Evolutionary conservation across 2,329 filamentous ascomycete species (phyloP).

Genomic region (Exophiala calicioides): DNA sequence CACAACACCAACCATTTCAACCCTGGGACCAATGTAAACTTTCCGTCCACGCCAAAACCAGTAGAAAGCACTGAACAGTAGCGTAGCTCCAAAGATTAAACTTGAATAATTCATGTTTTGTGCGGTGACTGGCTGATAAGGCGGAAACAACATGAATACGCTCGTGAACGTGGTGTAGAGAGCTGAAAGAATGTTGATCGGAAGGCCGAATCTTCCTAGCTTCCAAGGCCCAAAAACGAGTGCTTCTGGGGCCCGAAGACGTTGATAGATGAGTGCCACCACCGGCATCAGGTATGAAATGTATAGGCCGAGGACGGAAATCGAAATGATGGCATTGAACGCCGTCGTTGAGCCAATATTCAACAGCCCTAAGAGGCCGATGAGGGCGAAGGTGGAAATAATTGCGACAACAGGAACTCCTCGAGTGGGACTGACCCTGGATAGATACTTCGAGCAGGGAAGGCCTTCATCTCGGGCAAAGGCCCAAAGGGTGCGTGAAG

Average conservation of each 20-base stretch:
- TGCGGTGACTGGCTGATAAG: constrained; percentile 36
- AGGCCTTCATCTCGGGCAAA: constrained; percentile 47
- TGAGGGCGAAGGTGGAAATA: constrained; percentile 19
- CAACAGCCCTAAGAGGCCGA: constrained; percentile 30
- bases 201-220: constrained; percentile 35
- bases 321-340: constrained; percentile 30
- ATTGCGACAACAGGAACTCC: constrained; percentile 30
- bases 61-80: constrained; percentile 20
- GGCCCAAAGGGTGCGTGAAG: constrained; percentile 42
- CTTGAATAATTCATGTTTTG: constrained; percentile 38
- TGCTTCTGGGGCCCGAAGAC: constrained; percentile 13
- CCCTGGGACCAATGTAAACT: constrained; percentile 25
- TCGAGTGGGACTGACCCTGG: constrained; percentile 16
- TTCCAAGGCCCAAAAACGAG: constrained; percentile 34
- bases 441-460: constrained; percentile 34
- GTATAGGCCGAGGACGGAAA: constrained; percentile 28
- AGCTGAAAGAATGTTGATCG: constrained; percentile 36
- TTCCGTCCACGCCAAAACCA: constrained; percentile 21
- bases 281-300: constrained; percentile 29
- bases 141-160: constrained; percentile 39
- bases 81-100: constrained; percentile 22
- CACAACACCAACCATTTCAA: too few relatives aligned
- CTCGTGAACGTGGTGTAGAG: constrained; percentile 36
- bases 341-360: constrained; percentile 32
- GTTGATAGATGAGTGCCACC: constrained; percentile 17